A percentile compares a stretch with the other conserved stretches of the same genome.
These are phyloP conservation scores for Polytrichum commune DNA, from an alignment of 225 moss, liverwort and hornwort genomes.

Conservation along the genomic window DNA sequence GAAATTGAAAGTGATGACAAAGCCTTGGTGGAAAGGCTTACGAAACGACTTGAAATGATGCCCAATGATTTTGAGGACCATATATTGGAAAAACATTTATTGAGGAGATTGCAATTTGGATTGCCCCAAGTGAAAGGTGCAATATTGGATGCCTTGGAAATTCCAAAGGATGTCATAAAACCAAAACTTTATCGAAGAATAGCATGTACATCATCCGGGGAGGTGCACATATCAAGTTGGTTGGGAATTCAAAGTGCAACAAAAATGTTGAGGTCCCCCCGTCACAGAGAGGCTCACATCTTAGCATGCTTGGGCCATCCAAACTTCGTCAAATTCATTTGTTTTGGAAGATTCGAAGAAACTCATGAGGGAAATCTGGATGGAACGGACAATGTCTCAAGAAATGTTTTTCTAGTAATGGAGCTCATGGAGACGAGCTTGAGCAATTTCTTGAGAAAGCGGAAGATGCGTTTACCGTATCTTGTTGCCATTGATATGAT, in stretches of 20 bases:
- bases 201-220: too few relatives aligned
- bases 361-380: not conserved
- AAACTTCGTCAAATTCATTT: slow-evolving; percentile 16
- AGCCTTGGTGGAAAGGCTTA: too few relatives aligned
- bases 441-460: not conserved
- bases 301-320: slow-evolving; percentile 14
- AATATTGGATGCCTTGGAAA: too few relatives aligned
- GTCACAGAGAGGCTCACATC: slow-evolving; percentile 14
- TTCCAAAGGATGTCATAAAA: too few relatives aligned
- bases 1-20: too few relatives aligned
- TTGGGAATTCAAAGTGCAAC: slow-evolving; percentile 15
- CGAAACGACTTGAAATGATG: too few relatives aligned
- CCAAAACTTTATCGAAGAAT: too few relatives aligned
- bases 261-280: slow-evolving; percentile 4
- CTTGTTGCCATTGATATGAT: not conserved
- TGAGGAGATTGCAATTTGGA: too few relatives aligned
- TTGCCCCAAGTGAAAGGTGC: too few relatives aligned
- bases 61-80: too few relatives aligned
- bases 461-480: not conserved
- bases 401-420: not conserved
- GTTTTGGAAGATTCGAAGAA: slow-evolving; percentile 2
- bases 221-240: not conserved
- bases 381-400: not conserved
- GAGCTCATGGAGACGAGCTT: not conserved
- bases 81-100: too few relatives aligned